Base-by-base conservation (phyloP, 2,329 filamentous ascomycete genomes). In the Sporothrix brunneoviolacea region DNA sequence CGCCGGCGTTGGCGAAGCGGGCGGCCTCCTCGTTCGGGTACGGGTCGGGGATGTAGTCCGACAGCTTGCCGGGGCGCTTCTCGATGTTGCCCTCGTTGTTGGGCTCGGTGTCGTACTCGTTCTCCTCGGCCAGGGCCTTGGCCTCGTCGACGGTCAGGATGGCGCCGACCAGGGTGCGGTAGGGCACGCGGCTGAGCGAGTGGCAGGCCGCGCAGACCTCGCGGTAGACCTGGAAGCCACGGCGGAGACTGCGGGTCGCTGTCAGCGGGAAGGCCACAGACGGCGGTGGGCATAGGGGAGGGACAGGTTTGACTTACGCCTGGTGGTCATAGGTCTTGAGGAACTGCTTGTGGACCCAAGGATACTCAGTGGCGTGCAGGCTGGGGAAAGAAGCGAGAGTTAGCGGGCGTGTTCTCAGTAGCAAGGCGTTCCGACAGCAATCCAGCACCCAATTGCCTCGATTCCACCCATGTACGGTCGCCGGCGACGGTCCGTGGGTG, bases 1-100 rank as follows among this genome's bases (percentile, higher is more conserved):
- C 93, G 80, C 93, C 93, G 70, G 94, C 95, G 82, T 98, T 98
- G 75, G 91, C 90, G 67, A 91, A 91, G 68, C 93, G 91, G 58
- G 91, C 91, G 61, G 93, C 91, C 77, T 98, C 91, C 67, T 98
- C 93, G 77, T 98, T 98, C 79, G 94, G 93, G 84, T 98, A 98
- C 27, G 93, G 93, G 48, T 79, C 71, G 53, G 91, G 91, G 57
- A 98, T 84, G 75, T 97, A 97, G 72, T 98, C 93, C 64, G 93
- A 95, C 48, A 98, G 83, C 79, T 98, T 98, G 77, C 93, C 93
- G 59, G 91, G 88, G 62, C 93, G 90, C 83, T 97, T 95, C 79
- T 95, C 88, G 68, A 97, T 96, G 62, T 96, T 89, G 62, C 93
- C 93, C 79, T 96, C 80, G 67, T 97, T 89, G 74, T 98, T 95